phyloP scores from a whole-genome alignment of 2,329 filamentous ascomycete species.

The Beauveria asiatica region DNA sequence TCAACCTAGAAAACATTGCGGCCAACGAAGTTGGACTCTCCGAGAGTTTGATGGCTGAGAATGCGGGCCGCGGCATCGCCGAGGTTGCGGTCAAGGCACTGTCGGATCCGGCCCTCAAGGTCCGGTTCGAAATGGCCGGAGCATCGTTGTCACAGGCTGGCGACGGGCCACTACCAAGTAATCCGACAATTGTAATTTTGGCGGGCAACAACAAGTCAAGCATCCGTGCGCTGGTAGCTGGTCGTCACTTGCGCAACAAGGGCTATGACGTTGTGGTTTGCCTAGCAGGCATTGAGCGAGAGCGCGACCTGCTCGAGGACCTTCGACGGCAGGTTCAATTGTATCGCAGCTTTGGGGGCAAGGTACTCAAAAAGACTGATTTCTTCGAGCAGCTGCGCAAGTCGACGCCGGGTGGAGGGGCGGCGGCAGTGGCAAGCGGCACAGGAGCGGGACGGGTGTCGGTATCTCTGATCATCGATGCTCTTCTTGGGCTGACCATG shows the following conservation, averaged over 20 bases:
- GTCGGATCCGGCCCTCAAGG: conserved; percentile 50
- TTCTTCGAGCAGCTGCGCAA: conserved; percentile 53
- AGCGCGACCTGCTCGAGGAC: conserved; percentile 70
- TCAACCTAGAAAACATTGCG: conserved; percentile 86
- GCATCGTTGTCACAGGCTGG: conserved; percentile 21
- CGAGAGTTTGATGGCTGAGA: conserved; percentile 87
- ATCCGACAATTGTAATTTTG: conserved; percentile 58
- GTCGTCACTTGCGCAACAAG: conserved; percentile 77
- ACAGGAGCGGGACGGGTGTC: conserved; percentile 44
- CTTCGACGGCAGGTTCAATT: conserved; percentile 75
- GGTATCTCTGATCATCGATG: conserved; percentile 79
- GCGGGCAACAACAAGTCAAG: conserved; percentile 93
- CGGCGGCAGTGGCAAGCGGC: conserved; percentile 25
- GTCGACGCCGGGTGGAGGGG: conserved; percentile 25
- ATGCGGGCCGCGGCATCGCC: conserved; percentile 79
- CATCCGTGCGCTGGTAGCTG: conserved; percentile 74
- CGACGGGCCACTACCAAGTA: conserved; percentile 22
- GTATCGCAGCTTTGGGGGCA: conserved; percentile 75
- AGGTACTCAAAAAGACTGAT: conserved; percentile 53
- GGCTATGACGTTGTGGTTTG: conserved; percentile 74
- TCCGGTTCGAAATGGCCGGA: conserved; percentile 37
- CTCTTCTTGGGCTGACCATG: conserved; percentile 75
- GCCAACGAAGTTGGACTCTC: conserved; percentile 79
- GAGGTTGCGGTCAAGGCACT: conserved; percentile 69
- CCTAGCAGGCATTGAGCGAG: conserved; percentile 75